These are phyloP conservation scores for Cytidiella melzeri DNA, from an alignment of 768 basidiomycete genomes.

Conservation along the genomic window DNA sequence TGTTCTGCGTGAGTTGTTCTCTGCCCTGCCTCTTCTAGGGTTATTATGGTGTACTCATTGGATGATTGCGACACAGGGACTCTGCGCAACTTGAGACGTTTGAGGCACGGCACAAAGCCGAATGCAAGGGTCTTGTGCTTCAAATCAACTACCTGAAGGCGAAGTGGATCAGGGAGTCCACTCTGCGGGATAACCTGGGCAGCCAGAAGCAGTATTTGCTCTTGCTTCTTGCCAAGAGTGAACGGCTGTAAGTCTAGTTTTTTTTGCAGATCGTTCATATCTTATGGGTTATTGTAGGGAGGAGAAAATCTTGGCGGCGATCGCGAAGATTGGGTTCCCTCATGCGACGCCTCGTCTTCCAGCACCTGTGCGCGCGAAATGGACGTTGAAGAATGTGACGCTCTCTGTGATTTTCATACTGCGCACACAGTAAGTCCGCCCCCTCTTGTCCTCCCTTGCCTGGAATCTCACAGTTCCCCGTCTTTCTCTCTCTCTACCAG, in stretches of 20 bases:
- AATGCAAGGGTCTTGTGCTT: slow-evolving; percentile 85
- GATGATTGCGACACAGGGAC: slow-evolving; percentile 34
- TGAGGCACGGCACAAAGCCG: slow-evolving; percentile 68
- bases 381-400: slow-evolving; percentile 51
- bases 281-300: too few relatives aligned
- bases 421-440: slow-evolving; percentile 51
- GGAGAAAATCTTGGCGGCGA: slow-evolving; percentile 64
- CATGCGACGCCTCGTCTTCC: slow-evolving; percentile 27
- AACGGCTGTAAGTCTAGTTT: slow-evolving; percentile 54
- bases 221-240: slow-evolving; percentile 59
- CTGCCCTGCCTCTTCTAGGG: not conserved
- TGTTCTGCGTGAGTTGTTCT: slow-evolving; percentile 47
- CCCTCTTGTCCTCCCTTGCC: slow-evolving; percentile 1
- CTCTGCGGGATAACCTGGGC: slow-evolving; percentile 66
- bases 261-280: not conserved
- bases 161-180: slow-evolving; percentile 81
- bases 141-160: slow-evolving; percentile 92
- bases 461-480: too few relatives aligned
- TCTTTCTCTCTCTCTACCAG: slow-evolving; percentile 37
- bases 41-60: not conserved
- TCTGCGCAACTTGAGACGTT: slow-evolving; percentile 46
- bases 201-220: slow-evolving; percentile 90
- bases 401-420: slow-evolving; percentile 58
- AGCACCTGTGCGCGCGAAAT: slow-evolving; percentile 31
- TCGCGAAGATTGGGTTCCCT: slow-evolving; percentile 72